phyloP scores from a whole-genome alignment of 1,284 basidiomycete species.

The Fomes fomentarius region DNA sequence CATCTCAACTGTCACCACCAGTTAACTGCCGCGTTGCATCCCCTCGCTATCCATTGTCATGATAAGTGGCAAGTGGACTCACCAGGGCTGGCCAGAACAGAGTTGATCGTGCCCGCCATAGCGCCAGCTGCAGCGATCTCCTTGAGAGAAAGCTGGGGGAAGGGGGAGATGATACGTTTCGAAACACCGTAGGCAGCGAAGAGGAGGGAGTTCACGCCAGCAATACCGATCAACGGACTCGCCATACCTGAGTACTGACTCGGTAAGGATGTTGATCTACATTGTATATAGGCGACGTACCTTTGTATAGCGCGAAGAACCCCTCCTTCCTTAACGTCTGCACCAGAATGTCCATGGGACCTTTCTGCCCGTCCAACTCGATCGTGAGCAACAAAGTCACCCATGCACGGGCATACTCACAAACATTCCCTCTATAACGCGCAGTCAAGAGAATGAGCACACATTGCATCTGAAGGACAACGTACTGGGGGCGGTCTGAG shows the following conservation, averaged over 20 bases:
- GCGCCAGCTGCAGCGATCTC: conserved; percentile 87
- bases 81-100: conserved; percentile 89
- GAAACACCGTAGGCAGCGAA: conserved; percentile 90
- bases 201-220: conserved; percentile 93
- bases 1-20: conserved; percentile 67
- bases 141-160: conserved; percentile 76
- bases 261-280: not conserved
- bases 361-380: conserved; percentile 61
- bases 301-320: conserved; percentile 91
- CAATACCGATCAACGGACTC: conserved; percentile 91
- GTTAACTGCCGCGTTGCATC: not conserved
- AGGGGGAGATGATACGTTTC: conserved; percentile 86
- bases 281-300: conserved; percentile 34
- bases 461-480: conserved; percentile 9
- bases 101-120: conserved; percentile 90
- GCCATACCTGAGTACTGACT: conserved; percentile 69
- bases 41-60: not conserved
- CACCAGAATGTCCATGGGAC: conserved; percentile 86
- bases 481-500: conserved; percentile 77
- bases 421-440: conserved; percentile 71
- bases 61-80: conserved; percentile 20
- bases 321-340: conserved; percentile 89
- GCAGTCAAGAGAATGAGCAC: not conserved
- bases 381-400: not conserved
- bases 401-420: conserved; percentile 49